Conservation (phyloP, 148 eudicot species). For the Tetragonia tetragonoides region DNA sequence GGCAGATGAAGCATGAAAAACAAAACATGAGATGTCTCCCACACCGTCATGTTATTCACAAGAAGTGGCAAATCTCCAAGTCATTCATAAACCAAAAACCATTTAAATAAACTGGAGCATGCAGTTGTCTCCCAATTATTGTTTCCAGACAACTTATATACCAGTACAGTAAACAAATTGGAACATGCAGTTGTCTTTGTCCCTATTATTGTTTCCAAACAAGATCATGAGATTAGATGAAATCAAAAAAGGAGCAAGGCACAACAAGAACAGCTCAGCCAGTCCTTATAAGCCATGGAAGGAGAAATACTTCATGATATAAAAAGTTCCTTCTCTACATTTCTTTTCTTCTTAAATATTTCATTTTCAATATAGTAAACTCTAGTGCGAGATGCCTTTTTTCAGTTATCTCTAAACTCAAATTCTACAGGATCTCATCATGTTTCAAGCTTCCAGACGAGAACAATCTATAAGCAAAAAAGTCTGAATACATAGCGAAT, state of each 20-base stretch:
- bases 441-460: neutral
- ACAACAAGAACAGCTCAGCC: neutral
- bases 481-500: neutral
- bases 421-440: neutral
- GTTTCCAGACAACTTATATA: neutral
- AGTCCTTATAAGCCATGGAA: neutral
- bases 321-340: neutral
- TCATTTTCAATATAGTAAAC: neutral
- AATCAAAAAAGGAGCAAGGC: slow-evolving; percentile 3
- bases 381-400: neutral
- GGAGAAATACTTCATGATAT: slow-evolving; percentile 8
- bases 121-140: slow-evolving; percentile 22
- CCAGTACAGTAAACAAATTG: neutral
- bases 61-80: too few relatives aligned
- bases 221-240: neutral
- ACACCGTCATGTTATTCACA: too few relatives aligned
- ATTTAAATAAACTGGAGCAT: slow-evolving; percentile 5
- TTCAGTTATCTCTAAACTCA: neutral
- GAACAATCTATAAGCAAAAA: neutral
- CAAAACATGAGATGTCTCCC: slow-evolving; percentile 1
- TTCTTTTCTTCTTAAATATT: neutral
- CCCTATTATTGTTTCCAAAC: slow-evolving; percentile 13
- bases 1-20: slow-evolving; percentile 10
- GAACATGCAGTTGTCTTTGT: slow-evolving; percentile 19
- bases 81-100: too few relatives aligned